Conservation (phyloP, 192 early-diverging fungal species). For the Backusella westeae region DNA sequence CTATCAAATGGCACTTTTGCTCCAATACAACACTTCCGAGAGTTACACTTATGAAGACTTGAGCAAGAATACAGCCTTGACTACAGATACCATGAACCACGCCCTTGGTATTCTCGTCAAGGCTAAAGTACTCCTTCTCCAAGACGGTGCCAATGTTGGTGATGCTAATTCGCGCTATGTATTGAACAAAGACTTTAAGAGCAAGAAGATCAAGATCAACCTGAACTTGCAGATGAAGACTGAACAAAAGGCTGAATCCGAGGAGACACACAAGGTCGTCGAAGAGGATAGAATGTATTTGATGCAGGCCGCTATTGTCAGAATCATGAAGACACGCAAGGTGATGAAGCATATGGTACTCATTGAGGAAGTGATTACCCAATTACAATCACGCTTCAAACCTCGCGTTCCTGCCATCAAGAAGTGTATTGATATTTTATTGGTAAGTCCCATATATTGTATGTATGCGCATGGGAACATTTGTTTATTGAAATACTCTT, state of each 20-base stretch:
- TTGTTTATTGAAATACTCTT: background rate
- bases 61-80: constrained; percentile 66
- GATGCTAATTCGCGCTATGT: constrained; percentile 59
- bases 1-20: constrained; percentile 91
- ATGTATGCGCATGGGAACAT: background rate
- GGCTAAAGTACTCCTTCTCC: constrained; percentile 71
- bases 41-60: constrained; percentile 81
- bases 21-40: constrained; percentile 83
- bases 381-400: constrained; percentile 86
- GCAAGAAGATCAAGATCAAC: constrained; percentile 88
- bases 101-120: constrained; percentile 82
- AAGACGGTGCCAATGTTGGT: constrained; percentile 50
- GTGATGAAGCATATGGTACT: constrained; percentile 79
- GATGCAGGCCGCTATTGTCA: constrained; percentile 98
- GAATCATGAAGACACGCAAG: constrained; percentile 99
- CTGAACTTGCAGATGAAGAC: constrained; percentile 80
- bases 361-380: constrained; percentile 86
- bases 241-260: constrained; percentile 89
- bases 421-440: constrained; percentile 90
- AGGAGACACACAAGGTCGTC: constrained; percentile 90
- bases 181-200: constrained; percentile 80
- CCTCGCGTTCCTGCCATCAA: constrained; percentile 93
- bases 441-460: constrained; percentile 41
- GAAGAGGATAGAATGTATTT: constrained; percentile 89
- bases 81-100: constrained; percentile 59